Percentiles rank a stretch among this genome's conserved stretches.
These are phyloP conservation scores for Brassica hybrid DNA, from an alignment of 441 rosid species.

Conservation along the genomic window DNA sequence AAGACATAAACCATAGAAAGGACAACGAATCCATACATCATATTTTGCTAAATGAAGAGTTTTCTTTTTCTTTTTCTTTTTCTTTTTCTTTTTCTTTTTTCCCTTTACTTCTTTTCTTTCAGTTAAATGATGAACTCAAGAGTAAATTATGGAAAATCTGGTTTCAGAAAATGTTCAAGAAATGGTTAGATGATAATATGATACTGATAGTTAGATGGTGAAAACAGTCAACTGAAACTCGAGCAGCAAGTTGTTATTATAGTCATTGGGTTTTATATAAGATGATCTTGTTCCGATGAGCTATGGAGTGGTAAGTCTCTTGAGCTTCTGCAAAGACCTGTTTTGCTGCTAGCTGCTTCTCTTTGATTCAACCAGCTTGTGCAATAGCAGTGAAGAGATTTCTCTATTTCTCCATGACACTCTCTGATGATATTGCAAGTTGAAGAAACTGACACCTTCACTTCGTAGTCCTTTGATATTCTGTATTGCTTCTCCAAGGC, in stretches of 20 bases:
- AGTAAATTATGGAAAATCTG: slow-evolving; percentile 33
- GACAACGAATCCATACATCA: slow-evolving; percentile 16
- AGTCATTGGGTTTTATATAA: slow-evolving; percentile 27
- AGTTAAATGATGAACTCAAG: slow-evolving; percentile 6
- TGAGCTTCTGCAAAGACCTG: too few species aligned
- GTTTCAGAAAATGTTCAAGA: slow-evolving; percentile 22
- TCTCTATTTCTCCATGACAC: slow-evolving; percentile 67
- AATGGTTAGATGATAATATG: background rate
- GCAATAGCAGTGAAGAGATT: slow-evolving; percentile 50
- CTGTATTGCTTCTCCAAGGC: slow-evolving; percentile 82
- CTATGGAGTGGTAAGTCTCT: too few species aligned
- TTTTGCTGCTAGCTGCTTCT: too few species aligned
- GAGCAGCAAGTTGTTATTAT: slow-evolving; percentile 49
- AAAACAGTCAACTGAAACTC: background rate
- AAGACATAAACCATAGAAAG: slow-evolving; percentile 26
- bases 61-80: background rate
- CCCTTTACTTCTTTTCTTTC: background rate
- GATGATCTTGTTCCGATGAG: too few species aligned
- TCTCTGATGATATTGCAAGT: slow-evolving; percentile 68
- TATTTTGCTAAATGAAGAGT: background rate
- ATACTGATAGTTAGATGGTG: background rate
- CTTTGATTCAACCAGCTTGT: slow-evolving; percentile 65
- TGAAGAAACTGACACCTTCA: slow-evolving; percentile 81
- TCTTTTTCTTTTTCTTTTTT: background rate
- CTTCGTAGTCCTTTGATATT: slow-evolving; percentile 83